Evolutionary conservation across 768 basidiomycete genomes (phyloP).

Genomic region (Thelephora ganbajun): DNA sequence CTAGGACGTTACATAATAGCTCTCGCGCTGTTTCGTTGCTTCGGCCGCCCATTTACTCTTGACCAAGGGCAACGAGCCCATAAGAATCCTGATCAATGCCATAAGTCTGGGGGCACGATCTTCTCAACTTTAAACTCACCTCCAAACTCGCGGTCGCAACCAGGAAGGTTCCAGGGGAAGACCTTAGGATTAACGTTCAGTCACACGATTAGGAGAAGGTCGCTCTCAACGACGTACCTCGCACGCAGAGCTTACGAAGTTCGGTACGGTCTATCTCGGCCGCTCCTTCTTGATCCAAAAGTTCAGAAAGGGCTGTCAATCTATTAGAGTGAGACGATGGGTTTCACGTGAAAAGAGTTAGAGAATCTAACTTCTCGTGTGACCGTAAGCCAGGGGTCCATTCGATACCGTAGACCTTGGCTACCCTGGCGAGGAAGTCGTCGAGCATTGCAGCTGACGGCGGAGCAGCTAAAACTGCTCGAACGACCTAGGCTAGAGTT

Average conservation of each 20-base stretch:
- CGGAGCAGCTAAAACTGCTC: constrained; percentile 34
- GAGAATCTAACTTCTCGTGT: constrained; percentile 40
- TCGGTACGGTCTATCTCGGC: constrained; percentile 40
- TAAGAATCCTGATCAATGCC: constrained; percentile 33
- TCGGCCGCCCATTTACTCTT: constrained; percentile 50
- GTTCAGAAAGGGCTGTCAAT: constrained; percentile 41
- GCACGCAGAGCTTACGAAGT: constrained; percentile 42
- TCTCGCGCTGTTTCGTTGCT: constrained; percentile 43
- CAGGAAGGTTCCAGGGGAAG: constrained; percentile 63
- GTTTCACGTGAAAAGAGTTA: background rate
- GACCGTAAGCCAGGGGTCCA: constrained; percentile 52
- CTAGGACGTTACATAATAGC: constrained; percentile 50
- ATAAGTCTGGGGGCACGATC: background rate
- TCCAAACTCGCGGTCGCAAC: constrained; percentile 70
- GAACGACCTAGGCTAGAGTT: constrained; percentile 27
- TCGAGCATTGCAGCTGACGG: constrained; percentile 47
- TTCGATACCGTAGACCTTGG: constrained; percentile 33
- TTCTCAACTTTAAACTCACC: constrained; percentile 26
- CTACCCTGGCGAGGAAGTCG: constrained; percentile 38
- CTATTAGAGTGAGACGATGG: constrained; percentile 20
- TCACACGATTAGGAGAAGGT: constrained; percentile 2
- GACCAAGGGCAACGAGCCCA: constrained; percentile 43
- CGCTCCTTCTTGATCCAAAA: constrained; percentile 36
- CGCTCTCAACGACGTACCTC: constrained; percentile 31
- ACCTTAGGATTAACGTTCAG: constrained; percentile 24